These are phyloP conservation scores for Crithidia thermophila DNA, from an alignment of 208 protist species.

Conservation along the genomic window DNA sequence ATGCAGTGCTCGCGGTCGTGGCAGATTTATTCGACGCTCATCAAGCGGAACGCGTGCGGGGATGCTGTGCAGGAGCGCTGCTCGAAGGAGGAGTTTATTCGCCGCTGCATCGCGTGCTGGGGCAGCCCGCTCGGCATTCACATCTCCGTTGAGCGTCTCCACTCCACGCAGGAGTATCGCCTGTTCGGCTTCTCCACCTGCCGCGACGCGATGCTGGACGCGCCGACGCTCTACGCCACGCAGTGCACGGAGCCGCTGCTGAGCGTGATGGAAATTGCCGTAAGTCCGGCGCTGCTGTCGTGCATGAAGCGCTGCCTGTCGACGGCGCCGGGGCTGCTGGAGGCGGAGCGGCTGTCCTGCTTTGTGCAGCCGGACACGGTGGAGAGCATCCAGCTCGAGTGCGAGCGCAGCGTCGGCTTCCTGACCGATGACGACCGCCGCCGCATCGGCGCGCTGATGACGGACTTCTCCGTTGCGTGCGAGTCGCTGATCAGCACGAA, in stretches of 20 bases:
- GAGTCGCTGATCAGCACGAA: constrained; percentile 45
- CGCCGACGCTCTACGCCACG: constrained; percentile 24
- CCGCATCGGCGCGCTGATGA: constrained; percentile 40
- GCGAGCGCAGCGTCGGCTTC: constrained; percentile 77
- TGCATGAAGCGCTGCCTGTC: constrained; percentile 56
- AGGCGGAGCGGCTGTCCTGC: constrained; percentile 25
- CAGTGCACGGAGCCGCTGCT: constrained; percentile 22
- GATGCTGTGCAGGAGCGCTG: constrained; percentile 33
- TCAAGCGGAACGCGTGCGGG: constrained; percentile 33
- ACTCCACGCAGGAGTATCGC: constrained; percentile 23
- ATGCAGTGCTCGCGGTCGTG: constrained; percentile 60
- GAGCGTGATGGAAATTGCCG: constrained; percentile 45
- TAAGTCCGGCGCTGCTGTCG: constrained; percentile 52
- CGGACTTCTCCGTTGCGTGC: constrained; percentile 33
- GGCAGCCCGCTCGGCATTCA: constrained; percentile 69
- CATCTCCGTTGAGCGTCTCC: constrained; percentile 26
- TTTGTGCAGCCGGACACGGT: constrained; percentile 62
- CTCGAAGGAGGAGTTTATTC: constrained; percentile 63
- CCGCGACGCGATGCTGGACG: constrained; percentile 22
- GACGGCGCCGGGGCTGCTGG: constrained; percentile 54
- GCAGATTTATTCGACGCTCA: constrained; percentile 59
- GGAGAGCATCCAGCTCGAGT: constrained; percentile 62
- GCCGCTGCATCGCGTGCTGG: constrained; percentile 53
- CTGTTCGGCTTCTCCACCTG: constrained; percentile 34
- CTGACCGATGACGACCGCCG: constrained; percentile 47